These are phyloP conservation scores for Zizania palustris DNA, from an alignment of 202 grass and related monocot species.

Conservation along the genomic window DNA sequence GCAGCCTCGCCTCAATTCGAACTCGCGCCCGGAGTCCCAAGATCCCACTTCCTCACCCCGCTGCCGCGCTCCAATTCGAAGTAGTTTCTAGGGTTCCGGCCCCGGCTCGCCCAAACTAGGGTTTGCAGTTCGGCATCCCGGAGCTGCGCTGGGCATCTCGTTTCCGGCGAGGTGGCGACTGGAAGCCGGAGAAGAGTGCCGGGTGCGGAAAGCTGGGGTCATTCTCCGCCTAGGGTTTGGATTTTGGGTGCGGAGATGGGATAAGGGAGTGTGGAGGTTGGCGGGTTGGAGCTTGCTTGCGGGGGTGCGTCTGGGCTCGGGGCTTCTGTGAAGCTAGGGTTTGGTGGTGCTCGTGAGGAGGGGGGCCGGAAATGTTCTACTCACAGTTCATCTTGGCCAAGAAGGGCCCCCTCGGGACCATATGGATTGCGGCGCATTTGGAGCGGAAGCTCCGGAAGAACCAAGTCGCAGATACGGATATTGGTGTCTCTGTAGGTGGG, in stretches of 20 bases:
- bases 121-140: neutral
- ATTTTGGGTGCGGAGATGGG: conserved; percentile 15
- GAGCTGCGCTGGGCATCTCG: neutral
- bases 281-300: conserved; percentile 18
- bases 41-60: conserved; percentile 38
- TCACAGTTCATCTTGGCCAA: conserved; percentile 99
- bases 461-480: conserved; percentile 96
- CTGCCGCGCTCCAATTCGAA: conserved; percentile 4
- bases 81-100: neutral
- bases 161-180: neutral
- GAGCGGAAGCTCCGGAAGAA: conserved; percentile 98
- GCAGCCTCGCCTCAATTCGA: conserved; percentile 17
- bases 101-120: neutral
- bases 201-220: neutral
- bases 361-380: conserved; percentile 82
- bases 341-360: conserved; percentile 24
- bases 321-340: conserved; percentile 34
- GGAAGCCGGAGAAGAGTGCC: neutral
- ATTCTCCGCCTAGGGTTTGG: neutral
- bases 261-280: conserved; percentile 34
- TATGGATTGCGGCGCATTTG: conserved; percentile 99
- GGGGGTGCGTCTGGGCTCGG: neutral
- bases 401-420: conserved; percentile 96
- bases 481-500: conserved; percentile 97
- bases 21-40: conserved; percentile 24